A percentile compares a stretch with the other conserved stretches of the same genome.
Evolutionary conservation across 225 moss, liverwort and hornwort genomes (phyloP).

Genomic region (Pseudoscleropodium purum): DNA sequence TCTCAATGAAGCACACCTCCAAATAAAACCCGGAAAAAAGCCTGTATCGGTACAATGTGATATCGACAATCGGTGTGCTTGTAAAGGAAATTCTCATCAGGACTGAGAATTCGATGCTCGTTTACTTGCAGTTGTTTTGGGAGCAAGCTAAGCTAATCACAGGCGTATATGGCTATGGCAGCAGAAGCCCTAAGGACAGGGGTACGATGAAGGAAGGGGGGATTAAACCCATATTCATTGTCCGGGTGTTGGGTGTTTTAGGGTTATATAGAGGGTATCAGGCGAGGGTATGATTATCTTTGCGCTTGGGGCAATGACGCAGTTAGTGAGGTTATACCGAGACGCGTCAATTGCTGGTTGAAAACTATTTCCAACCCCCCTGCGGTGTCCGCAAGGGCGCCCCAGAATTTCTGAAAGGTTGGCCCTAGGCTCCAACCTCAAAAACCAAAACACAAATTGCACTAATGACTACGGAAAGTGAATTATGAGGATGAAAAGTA

Average conservation of each 20-base stretch:
- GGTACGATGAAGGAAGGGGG: not conserved
- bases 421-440: constrained; percentile 35
- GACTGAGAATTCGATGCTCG: not conserved
- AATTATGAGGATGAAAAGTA: no score
- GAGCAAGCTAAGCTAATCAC: not conserved
- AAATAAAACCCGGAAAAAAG: not conserved
- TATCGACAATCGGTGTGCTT: not conserved
- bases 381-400: constrained; percentile 60
- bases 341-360: constrained; percentile 90
- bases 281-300: accelerated
- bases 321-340: constrained; percentile 74
- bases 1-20: not conserved
- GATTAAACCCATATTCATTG: not conserved
- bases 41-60: not conserved
- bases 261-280: not conserved
- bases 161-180: not conserved
- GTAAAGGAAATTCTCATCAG: not conserved
- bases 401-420: constrained; percentile 95
- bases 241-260: accelerated
- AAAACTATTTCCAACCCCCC: constrained; percentile 89
- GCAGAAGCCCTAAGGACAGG: not conserved
- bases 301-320: constrained; percentile 88
- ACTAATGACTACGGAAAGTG: not conserved
- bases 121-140: not conserved
- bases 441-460: not conserved